Evolutionary conservation across 495 filamentous ascomycete species (phyloP), one percentile per base, ranked within the genome.

Genomic region (Neurospora sp.): DNA sequence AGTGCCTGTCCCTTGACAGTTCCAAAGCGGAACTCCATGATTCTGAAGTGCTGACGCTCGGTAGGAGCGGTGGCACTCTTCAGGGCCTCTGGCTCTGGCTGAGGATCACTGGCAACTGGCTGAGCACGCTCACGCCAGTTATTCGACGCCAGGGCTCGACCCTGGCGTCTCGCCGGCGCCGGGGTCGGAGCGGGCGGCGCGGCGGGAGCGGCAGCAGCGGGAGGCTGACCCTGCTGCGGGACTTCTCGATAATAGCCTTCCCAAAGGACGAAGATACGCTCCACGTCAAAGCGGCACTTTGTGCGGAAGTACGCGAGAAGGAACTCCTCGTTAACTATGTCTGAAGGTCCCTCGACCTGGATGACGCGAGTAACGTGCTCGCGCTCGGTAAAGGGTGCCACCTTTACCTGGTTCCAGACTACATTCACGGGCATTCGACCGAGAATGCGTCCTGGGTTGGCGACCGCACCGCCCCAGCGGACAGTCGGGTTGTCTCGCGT

Each of bases 1-100:
- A 83, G 80, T 7, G 82, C 77, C 77, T 85, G 83, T 74, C 82
- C 82, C 10, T 81, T 80, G 37, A 77, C 85, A 40, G 82, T 83
- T 2, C 80, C 84, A 68, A 85, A 85, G 2, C 80, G 78, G 20
- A 80, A 82, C 76, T 84, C 83, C 46, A 53, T 53, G 20, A 53
- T 22, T 5, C 20, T 20, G 4, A 2, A 1, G 11, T 53, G 46
- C 10, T 0, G 5, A 0, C 4, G 46, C 4, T 8, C 0, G 22
- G 14, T 31, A 0, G 53, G 12, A 9, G 0, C 53, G 1, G 22
- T 12, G 1, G 2, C 53, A 16, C 5, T 9, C 0, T 1, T 0
- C 22, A 8, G 11, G 0, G 27, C 2, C 12, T 61, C 48, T 14
- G 20, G 0, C 53, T 61, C n/a, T n/a, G n/a, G n/a, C n/a, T n/a